Evolutionary conservation across 805 yeast genomes (phyloP), one percentile per base, ranked within the genome.

Genomic region (Kluyveromyces siamensis): DNA sequence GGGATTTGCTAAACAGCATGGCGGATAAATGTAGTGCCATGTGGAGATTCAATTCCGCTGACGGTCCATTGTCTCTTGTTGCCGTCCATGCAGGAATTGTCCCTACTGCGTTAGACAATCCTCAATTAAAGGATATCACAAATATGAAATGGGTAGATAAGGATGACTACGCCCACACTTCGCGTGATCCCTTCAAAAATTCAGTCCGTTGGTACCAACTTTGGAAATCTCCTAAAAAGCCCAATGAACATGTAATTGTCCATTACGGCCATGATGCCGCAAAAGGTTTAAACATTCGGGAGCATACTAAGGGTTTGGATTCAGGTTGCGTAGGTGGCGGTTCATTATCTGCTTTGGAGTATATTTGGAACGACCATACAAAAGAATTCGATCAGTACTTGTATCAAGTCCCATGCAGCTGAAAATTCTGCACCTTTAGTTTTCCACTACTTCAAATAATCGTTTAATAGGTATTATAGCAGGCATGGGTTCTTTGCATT

Each of bases 201-300:
- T 62, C 66, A 39, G 69, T 72, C 6, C 74, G 78, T 14, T 83
- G 89, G 88, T 74, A 76, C 44, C 75, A 75, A 53, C 55, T 77
- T 16, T 83, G 80, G 77, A 76, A 77, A 53, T 54, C 60, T 40
- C 44, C 50, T 7, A 52, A 60, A 27, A 49, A 59, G 54, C 61
- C 52, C n/a, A 55, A 56, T 36, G 63, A 66, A 39, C 65, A 59
- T 48, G 55, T 50, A 40, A 66, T 62, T 19, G 88, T 87, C 3
- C 80, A 79, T 57, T 90, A 90, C 61, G 98, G 97, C 1, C 98
- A 90, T 61, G 95, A 87, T 61, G 95, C 97, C 3, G 72, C 79
- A 48, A 70, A 82, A 48, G 96, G 96, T 1, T 74, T 89, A 45
- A 79, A 76, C 48, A 53, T 82, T 45, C 75, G 76, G 54, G 75